Evolutionary conservation across 352 stramenopile species (phyloP).

Genomic region (Pythium monospermum): DNA sequence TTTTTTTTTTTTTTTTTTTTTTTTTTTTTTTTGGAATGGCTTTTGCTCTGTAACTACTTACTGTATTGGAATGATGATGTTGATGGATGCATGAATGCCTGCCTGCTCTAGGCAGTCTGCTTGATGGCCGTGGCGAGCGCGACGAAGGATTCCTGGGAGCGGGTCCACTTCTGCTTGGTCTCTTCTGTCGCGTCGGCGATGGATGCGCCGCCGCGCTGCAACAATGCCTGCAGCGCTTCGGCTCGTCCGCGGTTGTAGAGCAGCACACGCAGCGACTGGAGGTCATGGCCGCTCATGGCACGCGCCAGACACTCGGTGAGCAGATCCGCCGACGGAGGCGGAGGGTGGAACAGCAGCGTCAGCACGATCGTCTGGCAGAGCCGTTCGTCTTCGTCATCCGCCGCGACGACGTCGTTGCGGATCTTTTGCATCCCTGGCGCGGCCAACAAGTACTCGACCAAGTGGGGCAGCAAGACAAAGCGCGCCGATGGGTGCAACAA

Average conservation of each 20-base stretch:
- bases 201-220: constrained; percentile 59
- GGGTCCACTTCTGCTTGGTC: constrained; percentile 60
- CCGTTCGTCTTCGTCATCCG: constrained; percentile 47
- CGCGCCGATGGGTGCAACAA: constrained; percentile 75
- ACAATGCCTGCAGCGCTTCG: constrained; percentile 65
- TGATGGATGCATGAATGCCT: too few relatives aligned
- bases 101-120: constrained; percentile 37
- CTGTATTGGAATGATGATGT: too few relatives aligned
- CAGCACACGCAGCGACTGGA: constrained; percentile 55
- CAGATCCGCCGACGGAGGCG: constrained; percentile 54
- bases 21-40: background rate
- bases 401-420: constrained; percentile 9
- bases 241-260: constrained; percentile 71
- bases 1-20: background rate
- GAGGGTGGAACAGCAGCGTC: constrained; percentile 74
- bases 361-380: constrained; percentile 79
- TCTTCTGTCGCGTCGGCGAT: constrained; percentile 43
- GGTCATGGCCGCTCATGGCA: constrained; percentile 47
- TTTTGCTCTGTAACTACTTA: too few relatives aligned
- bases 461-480: constrained; percentile 64
- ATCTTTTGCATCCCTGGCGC: constrained; percentile 31
- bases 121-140: constrained; percentile 76
- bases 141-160: constrained; percentile 65
- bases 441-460: constrained; percentile 61
- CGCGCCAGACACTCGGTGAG: constrained; percentile 61